Conservation (phyloP, 192 early-diverging fungal species). For the Chytriomyces confervae region DNA sequence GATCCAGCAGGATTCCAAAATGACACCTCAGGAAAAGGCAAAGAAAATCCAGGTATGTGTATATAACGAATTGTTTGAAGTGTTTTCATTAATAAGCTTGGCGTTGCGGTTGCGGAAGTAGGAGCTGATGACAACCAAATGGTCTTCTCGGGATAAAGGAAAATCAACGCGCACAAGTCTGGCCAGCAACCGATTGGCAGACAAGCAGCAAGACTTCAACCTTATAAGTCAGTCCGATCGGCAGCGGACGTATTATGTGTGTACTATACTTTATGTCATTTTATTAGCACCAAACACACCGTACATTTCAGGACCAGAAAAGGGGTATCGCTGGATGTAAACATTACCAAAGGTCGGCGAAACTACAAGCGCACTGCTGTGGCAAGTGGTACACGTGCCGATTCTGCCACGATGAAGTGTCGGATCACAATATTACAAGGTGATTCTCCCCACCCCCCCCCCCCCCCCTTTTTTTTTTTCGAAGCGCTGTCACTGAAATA, state of each 20-base stretch:
- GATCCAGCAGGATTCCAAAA: slow-evolving; percentile 64
- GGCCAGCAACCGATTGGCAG: slow-evolving; percentile 43
- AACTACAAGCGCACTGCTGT: slow-evolving; percentile 78
- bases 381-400: slow-evolving; percentile 77
- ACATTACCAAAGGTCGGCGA: slow-evolving; percentile 79
- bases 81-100: neutral
- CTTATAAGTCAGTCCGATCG: slow-evolving; percentile 51
- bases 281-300: neutral
- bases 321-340: slow-evolving; percentile 71
- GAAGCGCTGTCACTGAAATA: neutral
- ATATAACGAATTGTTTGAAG: no score
- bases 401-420: slow-evolving; percentile 78
- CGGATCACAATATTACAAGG: slow-evolving; percentile 72
- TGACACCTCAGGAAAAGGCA: slow-evolving; percentile 68
- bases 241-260: slow-evolving; percentile 54
- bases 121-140: slow-evolving; percentile 63
- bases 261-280: neutral
- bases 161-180: slow-evolving; percentile 21
- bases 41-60: slow-evolving; percentile 69
- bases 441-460: slow-evolving; percentile 35
- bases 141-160: slow-evolving; percentile 53
- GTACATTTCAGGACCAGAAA: slow-evolving; percentile 55
- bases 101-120: slow-evolving; percentile 35
- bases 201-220: slow-evolving; percentile 47
- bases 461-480: neutral